phyloP scores from a whole-genome alignment of 805 yeast genomes.

The Pichia phayaonensis region DNA sequence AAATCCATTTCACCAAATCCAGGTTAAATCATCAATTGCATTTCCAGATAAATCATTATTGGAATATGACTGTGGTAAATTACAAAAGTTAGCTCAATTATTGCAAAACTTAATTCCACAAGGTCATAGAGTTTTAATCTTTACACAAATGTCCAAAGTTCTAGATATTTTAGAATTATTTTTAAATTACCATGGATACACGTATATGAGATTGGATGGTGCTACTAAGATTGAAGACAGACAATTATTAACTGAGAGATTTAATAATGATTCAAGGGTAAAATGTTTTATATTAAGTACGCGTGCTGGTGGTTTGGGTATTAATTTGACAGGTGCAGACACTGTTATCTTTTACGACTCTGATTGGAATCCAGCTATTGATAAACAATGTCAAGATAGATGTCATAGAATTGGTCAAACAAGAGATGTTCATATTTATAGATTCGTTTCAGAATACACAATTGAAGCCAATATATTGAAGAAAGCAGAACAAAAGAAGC shows the following conservation, averaged over 20 bases:
- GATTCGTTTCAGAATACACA: constrained; percentile 93
- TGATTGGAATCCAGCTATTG: constrained; percentile 99
- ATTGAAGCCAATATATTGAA: constrained; percentile 90
- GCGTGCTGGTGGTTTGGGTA: constrained; percentile 97
- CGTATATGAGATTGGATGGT: constrained; percentile 94
- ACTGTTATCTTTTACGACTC: constrained; percentile 97
- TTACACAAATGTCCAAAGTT: constrained; percentile 97
- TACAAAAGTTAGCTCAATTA: constrained; percentile 73
- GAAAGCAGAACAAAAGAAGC: constrained; percentile 91
- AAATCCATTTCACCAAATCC: constrained; percentile 70
- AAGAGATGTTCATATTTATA: constrained; percentile 92
- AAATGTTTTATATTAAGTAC: constrained; percentile 91
- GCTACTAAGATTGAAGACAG: constrained; percentile 97
- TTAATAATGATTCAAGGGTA: constrained; percentile 76
- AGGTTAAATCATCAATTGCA: constrained; percentile 81
- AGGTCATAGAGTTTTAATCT: constrained; percentile 91
- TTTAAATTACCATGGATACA: constrained; percentile 86
- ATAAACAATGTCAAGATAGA: constrained; percentile 97
- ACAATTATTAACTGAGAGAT: constrained; percentile 86
- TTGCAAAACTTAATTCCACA: constrained; percentile 70
- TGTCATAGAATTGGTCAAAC: constrained; percentile 99
- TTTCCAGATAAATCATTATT: constrained; percentile 91
- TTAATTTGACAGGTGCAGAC: constrained; percentile 96
- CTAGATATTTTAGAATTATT: constrained; percentile 90
- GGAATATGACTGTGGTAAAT: constrained; percentile 95